phyloP scores from a whole-genome alignment of 805 yeast genomes.

The Saccharomycodes ludwigii region DNA sequence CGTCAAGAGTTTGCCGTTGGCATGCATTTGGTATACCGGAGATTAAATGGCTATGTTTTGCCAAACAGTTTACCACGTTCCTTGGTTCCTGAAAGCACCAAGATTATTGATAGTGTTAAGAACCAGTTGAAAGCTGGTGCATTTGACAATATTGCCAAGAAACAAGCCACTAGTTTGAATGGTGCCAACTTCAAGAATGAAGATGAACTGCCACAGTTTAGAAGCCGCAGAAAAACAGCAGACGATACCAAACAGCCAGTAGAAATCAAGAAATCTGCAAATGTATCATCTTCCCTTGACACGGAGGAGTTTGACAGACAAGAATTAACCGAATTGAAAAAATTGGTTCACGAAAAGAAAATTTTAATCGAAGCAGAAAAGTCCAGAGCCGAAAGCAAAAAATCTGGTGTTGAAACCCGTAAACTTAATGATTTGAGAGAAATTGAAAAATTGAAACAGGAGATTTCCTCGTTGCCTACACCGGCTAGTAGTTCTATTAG shows the following conservation, averaged over 20 bases:
- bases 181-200: conserved; percentile 59
- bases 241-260: conserved; percentile 9
- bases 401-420: conserved; percentile 18
- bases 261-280: conserved; percentile 14
- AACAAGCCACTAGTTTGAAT: conserved; percentile 14
- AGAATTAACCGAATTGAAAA: conserved; percentile 41
- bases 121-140: conserved; percentile 25
- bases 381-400: conserved; percentile 24
- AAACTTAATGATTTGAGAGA: conserved; percentile 33
- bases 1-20: conserved; percentile 92
- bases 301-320: no score
- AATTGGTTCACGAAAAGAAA: conserved; percentile 57
- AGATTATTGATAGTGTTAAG: conserved; percentile 63
- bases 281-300: no score
- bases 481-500: conserved; percentile 17
- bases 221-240: conserved; percentile 39
- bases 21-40: conserved; percentile 89
- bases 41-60: conserved; percentile 77
- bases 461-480: conserved; percentile 36
- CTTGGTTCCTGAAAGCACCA: conserved; percentile 75
- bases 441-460: conserved; percentile 51
- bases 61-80: conserved; percentile 81
- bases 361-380: conserved; percentile 40
- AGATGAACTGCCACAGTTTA: conserved; percentile 60
- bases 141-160: conserved; percentile 7